phyloP scores from a whole-genome alignment of 306 rosid genomes.

The Prunus campanulata region DNA sequence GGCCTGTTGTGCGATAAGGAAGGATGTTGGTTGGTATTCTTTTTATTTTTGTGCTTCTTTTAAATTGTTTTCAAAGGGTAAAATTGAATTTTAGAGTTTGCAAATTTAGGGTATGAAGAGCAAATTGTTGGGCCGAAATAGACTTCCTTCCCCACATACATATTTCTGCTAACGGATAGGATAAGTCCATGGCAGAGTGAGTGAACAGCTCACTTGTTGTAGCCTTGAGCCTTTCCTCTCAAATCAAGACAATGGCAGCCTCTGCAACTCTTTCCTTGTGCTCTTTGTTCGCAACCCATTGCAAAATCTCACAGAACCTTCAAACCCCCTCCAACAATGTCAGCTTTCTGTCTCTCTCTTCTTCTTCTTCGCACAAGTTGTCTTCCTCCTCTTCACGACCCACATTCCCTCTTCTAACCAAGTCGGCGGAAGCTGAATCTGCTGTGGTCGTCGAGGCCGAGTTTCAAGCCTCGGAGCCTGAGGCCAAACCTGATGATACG shows the following conservation, averaged over 20 bases:
- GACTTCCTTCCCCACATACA: background rate
- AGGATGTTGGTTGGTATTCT: too few relatives aligned
- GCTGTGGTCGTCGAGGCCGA: slow-evolving; percentile 23
- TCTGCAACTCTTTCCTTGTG: slow-evolving; percentile 64
- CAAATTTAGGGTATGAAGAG: background rate
- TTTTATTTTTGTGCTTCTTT: background rate
- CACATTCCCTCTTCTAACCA: slow-evolving; percentile 41
- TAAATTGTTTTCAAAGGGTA: background rate
- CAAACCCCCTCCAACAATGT: slow-evolving; percentile 21
- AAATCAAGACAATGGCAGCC: slow-evolving; percentile 59
- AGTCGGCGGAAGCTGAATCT: slow-evolving; percentile 36
- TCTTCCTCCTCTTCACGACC: slow-evolving; percentile 41
- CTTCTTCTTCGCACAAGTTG: slow-evolving; percentile 42
- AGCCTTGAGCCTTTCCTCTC: background rate
- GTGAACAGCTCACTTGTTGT: background rate
- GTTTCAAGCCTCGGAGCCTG: slow-evolving; percentile 6
- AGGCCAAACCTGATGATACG: slow-evolving; percentile 7
- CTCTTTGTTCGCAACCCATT: slow-evolving; percentile 54
- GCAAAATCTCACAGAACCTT: slow-evolving; percentile 43
- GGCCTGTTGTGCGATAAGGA: too few relatives aligned
- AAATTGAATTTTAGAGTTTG: background rate
- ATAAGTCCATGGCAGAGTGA: background rate
- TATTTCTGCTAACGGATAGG: too few relatives aligned
- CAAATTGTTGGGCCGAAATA: background rate
- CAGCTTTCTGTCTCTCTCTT: slow-evolving; percentile 36